Base-by-base conservation (phyloP, 805 yeast genomes). In the Blastobotrys attinorum region DNA sequence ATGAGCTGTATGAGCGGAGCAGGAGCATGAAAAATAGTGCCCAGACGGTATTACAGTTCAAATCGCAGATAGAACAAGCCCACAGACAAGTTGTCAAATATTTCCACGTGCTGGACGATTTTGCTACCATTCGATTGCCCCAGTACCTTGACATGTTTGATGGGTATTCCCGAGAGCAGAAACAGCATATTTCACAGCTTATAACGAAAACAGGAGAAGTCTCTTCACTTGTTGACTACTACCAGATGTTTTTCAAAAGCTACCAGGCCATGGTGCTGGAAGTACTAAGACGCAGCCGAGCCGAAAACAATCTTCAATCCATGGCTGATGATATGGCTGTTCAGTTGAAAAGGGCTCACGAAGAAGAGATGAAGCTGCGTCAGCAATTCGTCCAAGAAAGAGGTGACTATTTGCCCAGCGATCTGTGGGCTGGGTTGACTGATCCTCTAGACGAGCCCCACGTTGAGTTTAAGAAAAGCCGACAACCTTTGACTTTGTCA, bases 391-490 rank as follows among this genome's bases (percentile, higher is more conserved):
- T 77, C 37, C 50, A 56, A 2, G 56, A 61, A 3, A 67, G 78
- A 59, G 81, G 80, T 0, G 73, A 72, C 33, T 81, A 60, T 49
- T 60, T 81, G 11, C 89, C 89, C 0, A 65, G 60, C 37, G 75
- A 74, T 47, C 60, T 76, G 2, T 75, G 77, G 77, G 63, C 68
- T 1, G 69, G 70, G 2, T 59, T 70, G 32, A 60, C 64, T 29
- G 69, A 56, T 47, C 46, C 50, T n/a, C 66, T 66, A 3, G 33
- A 29, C 17, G 49, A 52, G 27, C 63, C 58, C 22, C 45, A 52
- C 20, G 46, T 64, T 18, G 29, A 33, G 16, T 33, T 44, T 10
- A 49, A 46, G 8, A 39, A 43, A 2, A 50, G 50, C 16, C 29
- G 32, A 3, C 18, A 55, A 4, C 62, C 62, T 2, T n/a, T n/a